A percentile compares a stretch with the other conserved stretches of the same genome.
Evolutionary conservation across 345 rosid species (phyloP).

Genomic region (Populus nigra): DNA sequence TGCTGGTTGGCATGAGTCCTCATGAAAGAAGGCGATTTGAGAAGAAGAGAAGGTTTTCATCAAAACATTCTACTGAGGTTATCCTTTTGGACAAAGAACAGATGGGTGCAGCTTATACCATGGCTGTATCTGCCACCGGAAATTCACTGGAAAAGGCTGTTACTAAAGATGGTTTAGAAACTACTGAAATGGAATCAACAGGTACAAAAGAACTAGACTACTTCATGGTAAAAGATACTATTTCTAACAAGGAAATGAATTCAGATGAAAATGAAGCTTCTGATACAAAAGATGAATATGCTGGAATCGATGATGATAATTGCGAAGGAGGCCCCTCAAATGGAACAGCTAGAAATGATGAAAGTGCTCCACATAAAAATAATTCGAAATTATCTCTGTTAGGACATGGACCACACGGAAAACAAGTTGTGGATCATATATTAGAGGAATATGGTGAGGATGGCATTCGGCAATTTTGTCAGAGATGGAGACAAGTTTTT

Average conservation of each 20-base stretch:
- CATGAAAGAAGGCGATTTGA: conserved; percentile 68
- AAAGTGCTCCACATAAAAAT: conserved; percentile 32
- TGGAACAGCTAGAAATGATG: conserved; percentile 30
- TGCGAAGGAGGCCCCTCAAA: conserved; percentile 15
- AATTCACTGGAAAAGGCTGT: conserved; percentile 15
- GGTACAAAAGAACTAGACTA: conserved; percentile 16
- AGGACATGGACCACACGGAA: conserved; percentile 98
- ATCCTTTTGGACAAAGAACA: conserved; percentile 31
- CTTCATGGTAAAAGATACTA: conserved; percentile 11
- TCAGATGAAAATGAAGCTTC: conserved; percentile 24
- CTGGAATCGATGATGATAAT: conserved; percentile 30
- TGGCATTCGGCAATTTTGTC: conserved; percentile 76
- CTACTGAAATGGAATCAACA: conserved; percentile 10
- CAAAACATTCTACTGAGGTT: conserved; percentile 28
- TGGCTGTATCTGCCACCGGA: conserved; percentile 8
- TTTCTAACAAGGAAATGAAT: conserved; percentile 19
- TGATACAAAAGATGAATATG: conserved; percentile 23
- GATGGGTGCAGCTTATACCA: conserved; percentile 13
- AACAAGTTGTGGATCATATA: conserved; percentile 72
- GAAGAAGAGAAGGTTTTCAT: conserved; percentile 60
- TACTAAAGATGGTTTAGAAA: conserved; percentile 14
- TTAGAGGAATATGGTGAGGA: conserved; percentile 64
- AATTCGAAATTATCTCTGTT: conserved; percentile 68
- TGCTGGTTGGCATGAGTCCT: conserved; percentile 85
- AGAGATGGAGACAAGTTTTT: conserved; percentile 90